Evolutionary conservation across 179 eudicot species (phyloP).

Genomic region (Sideroxylon spinosum): DNA sequence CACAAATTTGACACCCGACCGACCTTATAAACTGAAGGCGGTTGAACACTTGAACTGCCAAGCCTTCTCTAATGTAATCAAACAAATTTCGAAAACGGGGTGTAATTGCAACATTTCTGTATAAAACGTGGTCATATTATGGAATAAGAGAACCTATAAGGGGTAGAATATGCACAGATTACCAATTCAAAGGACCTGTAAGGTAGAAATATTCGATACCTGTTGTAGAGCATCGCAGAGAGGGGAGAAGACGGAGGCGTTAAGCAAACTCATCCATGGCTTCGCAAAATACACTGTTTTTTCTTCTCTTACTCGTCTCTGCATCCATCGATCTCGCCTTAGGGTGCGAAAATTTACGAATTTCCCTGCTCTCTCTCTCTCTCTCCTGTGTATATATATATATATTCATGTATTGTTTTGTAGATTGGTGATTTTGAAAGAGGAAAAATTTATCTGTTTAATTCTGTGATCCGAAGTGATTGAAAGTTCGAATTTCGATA

Average conservation of each 20-base stretch:
- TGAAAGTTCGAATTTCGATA: neutral
- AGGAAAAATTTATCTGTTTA: neutral
- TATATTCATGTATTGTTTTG: neutral
- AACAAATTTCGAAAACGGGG: too few relatives aligned
- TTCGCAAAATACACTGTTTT: neutral
- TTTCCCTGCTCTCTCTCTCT: neutral
- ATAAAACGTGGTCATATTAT: too few relatives aligned
- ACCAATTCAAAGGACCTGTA: too few relatives aligned
- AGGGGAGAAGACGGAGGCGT: neutral
- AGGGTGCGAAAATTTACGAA: slow-evolving; percentile 9
- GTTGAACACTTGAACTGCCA: too few relatives aligned
- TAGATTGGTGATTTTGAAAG: neutral
- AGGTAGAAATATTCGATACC: too few relatives aligned
- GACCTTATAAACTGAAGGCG: too few relatives aligned
- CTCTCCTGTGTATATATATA: neutral
- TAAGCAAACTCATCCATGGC: neutral
- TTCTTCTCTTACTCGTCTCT: slow-evolving; percentile 16
- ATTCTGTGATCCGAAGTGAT: neutral
- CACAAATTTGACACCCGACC: too few relatives aligned
- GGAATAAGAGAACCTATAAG: too few relatives aligned
- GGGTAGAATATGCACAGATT: too few relatives aligned
- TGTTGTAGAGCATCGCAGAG: neutral
- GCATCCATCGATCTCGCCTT: neutral
- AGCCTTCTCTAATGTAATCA: too few relatives aligned
- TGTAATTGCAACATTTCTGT: too few relatives aligned